Base-by-base conservation (phyloP, 352 stramenopile genomes). In the Globisporangium perplexum region DNA sequence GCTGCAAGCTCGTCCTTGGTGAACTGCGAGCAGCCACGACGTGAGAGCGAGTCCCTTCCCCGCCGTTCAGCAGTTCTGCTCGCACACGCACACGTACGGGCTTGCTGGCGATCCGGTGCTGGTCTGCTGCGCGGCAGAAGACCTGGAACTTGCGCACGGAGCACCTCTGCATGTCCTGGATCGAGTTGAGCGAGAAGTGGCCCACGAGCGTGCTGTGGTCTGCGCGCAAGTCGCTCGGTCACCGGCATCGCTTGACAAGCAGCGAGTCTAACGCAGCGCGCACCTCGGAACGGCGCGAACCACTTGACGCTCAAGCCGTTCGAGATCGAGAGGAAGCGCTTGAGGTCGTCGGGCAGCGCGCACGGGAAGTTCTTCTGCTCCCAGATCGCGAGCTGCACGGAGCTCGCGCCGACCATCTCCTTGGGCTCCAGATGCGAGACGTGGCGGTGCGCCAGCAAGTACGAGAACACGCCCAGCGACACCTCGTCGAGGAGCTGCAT, bases 231-330 rank as follows among this genome's bases (percentile, higher is more conserved):
- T 47, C n/a, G 31, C 7, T 48, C n/a, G n/a, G n/a, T n/a, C n/a
- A n/a, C n/a, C n/a, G n/a, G n/a, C n/a, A n/a, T n/a, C n/a, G n/a
- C n/a, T n/a, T 15, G 17, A 24, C 15, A 51, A 36, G 30, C 8
- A 33, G 11, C 8, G 18, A 22, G 11, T 33, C 30, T 10, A 10
- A 33, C 30, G 30, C 10, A 33, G 38, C n/a, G 12, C 35, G 7
- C 30, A 83, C 76, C 71, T 31, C 64, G 66, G 53, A 90, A 79
- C 30, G 54, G 52, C 3, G 65, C 71, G 54, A 83, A 88, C 82
- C 82, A 92, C 57, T 88, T 89, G 48, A 88, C 60, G 0, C 72
- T 80, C 20, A 92, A 44, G 8, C 82, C 82, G 46, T 92, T 92
- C 23, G 73, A 68, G 57, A 83, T 68, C 8, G 56, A 72, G 44